phyloP scores from a whole-genome alignment of 305 asterid genomes.

The Rubia tinctorum region DNA sequence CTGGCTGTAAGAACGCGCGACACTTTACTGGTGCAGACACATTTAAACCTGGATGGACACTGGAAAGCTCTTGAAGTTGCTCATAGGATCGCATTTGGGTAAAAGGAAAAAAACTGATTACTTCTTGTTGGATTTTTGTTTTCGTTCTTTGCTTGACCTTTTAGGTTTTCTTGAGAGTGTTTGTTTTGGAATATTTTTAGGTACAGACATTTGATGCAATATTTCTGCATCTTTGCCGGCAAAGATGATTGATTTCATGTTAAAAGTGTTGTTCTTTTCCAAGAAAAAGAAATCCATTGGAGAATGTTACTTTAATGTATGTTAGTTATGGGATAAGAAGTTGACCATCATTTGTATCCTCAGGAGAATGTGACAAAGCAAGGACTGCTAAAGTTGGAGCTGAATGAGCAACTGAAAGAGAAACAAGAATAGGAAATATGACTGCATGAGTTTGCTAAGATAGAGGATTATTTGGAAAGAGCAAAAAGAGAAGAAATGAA shows the following conservation, averaged over 20 bases:
- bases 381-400: slow-evolving; percentile 56
- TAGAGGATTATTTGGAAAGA: slow-evolving; percentile 40
- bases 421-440: slow-evolving; percentile 88
- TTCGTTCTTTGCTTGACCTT: too few species aligned
- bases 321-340: slow-evolving; percentile 16
- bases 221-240: too few species aligned
- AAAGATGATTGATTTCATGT: too few species aligned
- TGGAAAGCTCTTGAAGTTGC: slow-evolving; percentile 94
- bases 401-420: slow-evolving; percentile 71
- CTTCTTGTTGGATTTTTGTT: too few species aligned
- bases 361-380: slow-evolving; percentile 75
- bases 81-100: slow-evolving; percentile 65
- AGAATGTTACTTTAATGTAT: too few species aligned
- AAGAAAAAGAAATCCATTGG: too few species aligned
- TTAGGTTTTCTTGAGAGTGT: too few species aligned
- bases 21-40: slow-evolving; percentile 80
- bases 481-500: slow-evolving; percentile 62
- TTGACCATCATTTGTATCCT: slow-evolving; percentile 16
- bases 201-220: too few species aligned
- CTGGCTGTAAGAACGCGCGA: slow-evolving; percentile 40
- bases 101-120: background rate
- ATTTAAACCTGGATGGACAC: slow-evolving; percentile 97
- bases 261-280: too few species aligned
- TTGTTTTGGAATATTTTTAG: too few species aligned
- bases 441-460: slow-evolving; percentile 47